Evolutionary conservation across 2,329 filamentous ascomycete genomes (phyloP).

Genomic region (Talaromyces sp.): DNA sequence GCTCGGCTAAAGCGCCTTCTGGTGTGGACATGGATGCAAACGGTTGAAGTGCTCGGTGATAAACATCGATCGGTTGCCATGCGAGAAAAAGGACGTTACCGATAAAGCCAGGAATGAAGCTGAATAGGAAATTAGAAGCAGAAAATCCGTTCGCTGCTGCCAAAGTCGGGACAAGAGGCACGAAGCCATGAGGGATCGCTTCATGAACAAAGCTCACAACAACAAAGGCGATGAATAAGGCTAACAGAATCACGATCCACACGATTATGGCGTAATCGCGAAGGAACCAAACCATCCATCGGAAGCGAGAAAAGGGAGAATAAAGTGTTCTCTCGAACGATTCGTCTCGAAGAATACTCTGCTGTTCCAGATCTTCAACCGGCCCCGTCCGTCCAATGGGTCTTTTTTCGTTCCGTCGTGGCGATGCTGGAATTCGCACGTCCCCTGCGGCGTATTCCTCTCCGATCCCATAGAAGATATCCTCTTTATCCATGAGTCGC

Average conservation of each 20-base stretch:
- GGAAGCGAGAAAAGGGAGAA: constrained; percentile 54
- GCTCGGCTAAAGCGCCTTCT: constrained; percentile 52
- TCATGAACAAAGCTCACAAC: constrained; percentile 72
- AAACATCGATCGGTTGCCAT: constrained; percentile 58
- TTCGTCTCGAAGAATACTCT: constrained; percentile 38
- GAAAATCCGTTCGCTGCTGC: constrained; percentile 68
- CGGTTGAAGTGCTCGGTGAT: constrained; percentile 57
- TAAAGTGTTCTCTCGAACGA: constrained; percentile 51
- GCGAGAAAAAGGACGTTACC: constrained; percentile 57
- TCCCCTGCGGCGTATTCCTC: constrained; percentile 51
- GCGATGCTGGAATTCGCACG: background rate
- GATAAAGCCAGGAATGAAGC: constrained; percentile 58
- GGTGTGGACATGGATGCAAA: constrained; percentile 53
- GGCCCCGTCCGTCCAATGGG: background rate
- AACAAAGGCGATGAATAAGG: constrained; percentile 67
- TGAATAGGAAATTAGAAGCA: constrained; percentile 81
- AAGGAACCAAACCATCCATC: constrained; percentile 75
- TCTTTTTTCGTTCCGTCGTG: constrained; percentile 1
- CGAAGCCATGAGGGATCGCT: constrained; percentile 66
- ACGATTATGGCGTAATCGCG: constrained; percentile 62
- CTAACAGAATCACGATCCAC: constrained; percentile 58
- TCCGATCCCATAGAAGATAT: constrained; percentile 78
- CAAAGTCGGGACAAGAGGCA: constrained; percentile 61
- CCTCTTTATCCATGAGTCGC: constrained; percentile 63
- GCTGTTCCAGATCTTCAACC: constrained; percentile 36